Conservation (phyloP, 768 basidiomycete species). For the Suillus weaverae region DNA sequence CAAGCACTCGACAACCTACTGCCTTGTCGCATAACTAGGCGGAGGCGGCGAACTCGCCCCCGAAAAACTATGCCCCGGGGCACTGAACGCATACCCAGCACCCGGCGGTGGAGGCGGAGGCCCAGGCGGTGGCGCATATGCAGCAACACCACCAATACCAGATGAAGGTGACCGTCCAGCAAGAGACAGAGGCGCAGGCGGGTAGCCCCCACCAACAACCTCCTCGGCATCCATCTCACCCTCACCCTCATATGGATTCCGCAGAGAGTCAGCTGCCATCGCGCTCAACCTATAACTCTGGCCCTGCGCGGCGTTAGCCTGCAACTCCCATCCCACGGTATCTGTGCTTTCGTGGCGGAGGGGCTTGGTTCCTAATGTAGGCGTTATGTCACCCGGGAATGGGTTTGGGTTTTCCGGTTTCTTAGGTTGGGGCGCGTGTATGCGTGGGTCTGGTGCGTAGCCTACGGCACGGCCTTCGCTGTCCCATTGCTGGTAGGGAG, state of each 20-base stretch:
- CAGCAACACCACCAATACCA: background rate
- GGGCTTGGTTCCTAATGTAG: conserved; percentile 11
- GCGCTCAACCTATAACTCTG: conserved; percentile 25
- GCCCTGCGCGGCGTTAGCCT: conserved; percentile 25
- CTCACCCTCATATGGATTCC: conserved; percentile 29
- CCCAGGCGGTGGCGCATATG: conserved; percentile 1
- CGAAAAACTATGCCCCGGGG: conserved; percentile 26
- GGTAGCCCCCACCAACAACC: background rate
- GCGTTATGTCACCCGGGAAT: conserved; percentile 16
- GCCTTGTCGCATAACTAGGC: background rate
- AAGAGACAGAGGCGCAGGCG: background rate
- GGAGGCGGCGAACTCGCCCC: conserved; percentile 1
- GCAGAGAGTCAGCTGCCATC: conserved; percentile 16
- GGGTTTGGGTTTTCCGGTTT: conserved; percentile 16
- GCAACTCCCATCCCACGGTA: conserved; percentile 30
- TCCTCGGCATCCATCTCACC: conserved; percentile 19
- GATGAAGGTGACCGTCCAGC: background rate
- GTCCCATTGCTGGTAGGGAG: conserved; percentile 52
- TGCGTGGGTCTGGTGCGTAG: conserved; percentile 42
- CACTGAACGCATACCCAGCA: conserved; percentile 26
- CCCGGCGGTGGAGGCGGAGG: conserved; percentile 12
- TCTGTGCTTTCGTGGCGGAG: conserved; percentile 32
- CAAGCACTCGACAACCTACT: background rate
- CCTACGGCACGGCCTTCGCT: conserved; percentile 49
- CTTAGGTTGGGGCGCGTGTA: conserved; percentile 55